These are phyloP conservation scores for Rhododendron henanense DNA, from an alignment of 148 eudicot species.

Conservation along the genomic window DNA sequence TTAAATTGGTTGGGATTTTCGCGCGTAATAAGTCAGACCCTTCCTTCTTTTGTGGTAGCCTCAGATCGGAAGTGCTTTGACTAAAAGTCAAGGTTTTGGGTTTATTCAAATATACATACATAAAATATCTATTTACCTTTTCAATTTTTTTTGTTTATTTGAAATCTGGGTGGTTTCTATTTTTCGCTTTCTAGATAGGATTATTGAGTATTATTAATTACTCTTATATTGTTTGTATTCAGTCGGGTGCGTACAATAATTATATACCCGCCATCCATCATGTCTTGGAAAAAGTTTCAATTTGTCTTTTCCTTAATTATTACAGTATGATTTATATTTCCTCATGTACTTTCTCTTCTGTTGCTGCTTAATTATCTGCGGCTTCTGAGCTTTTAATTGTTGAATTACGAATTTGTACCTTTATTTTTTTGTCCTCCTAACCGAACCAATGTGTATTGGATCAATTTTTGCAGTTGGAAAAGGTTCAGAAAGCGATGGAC, in stretches of 20 bases:
- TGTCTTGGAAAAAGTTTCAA: conserved; percentile 29
- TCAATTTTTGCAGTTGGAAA: conserved; percentile 55
- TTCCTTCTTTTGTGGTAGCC: conserved; percentile 18
- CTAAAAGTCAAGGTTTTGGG: conserved; percentile 25
- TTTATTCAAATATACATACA: neutral
- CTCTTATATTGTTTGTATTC: conserved; percentile 18
- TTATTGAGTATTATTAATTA: conserved; percentile 3
- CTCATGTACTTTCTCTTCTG: conserved; percentile 12
- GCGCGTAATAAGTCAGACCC: conserved; percentile 36
- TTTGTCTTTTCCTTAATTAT: conserved; percentile 44
- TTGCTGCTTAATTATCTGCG: conserved; percentile 14
- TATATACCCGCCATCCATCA: conserved; percentile 11
- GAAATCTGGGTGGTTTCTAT: neutral
- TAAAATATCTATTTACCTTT: conserved; percentile 1
- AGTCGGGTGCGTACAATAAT: conserved; percentile 1
- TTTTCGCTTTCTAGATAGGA: conserved; percentile 6
- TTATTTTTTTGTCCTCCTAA: neutral
- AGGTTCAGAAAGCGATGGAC: conserved; percentile 66
- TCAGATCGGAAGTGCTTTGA: conserved; percentile 30
- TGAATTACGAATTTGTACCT: neutral
- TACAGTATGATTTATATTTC: conserved; percentile 8
- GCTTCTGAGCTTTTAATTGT: conserved; percentile 8
- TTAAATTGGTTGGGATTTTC: conserved; percentile 36
- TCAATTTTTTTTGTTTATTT: conserved; percentile 7
- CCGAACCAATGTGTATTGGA: conserved; percentile 5